A percentile compares a stretch with the other conserved stretches of the same genome.
Evolutionary conservation across 2,329 filamentous ascomycete species (phyloP).

Genomic region (Cryphonectria parasitica): DNA sequence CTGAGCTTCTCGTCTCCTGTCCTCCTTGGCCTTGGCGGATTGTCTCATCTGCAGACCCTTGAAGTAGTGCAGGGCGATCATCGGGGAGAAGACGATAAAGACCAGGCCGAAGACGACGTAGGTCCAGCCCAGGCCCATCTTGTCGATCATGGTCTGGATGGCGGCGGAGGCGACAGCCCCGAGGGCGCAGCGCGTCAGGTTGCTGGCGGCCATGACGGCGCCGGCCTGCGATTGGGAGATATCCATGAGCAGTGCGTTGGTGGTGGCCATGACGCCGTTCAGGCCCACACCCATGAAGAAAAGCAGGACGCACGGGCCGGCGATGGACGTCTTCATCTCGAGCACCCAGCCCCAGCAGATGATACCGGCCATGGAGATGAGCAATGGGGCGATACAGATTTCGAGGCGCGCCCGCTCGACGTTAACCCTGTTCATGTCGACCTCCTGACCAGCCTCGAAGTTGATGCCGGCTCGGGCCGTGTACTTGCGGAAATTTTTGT

Average conservation of each 20-base stretch:
- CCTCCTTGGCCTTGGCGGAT: conserved; percentile 15
- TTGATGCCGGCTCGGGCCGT: conserved; percentile 52
- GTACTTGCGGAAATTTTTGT: conserved; percentile 63
- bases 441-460: conserved; percentile 50
- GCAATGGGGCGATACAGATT: conserved; percentile 43
- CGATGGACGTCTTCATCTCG: conserved; percentile 42
- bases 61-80: conserved; percentile 16
- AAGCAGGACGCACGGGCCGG: conserved; percentile 45
- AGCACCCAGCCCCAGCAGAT: conserved; percentile 50
- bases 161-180: conserved; percentile 15
- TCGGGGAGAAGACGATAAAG: conserved; percentile 15
- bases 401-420: conserved; percentile 44
- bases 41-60: conserved; percentile 12
- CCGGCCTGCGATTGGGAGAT: conserved; percentile 15
- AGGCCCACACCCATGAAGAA: conserved; percentile 41
- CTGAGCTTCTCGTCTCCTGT: not conserved
- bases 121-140: conserved; percentile 19
- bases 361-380: conserved; percentile 48
- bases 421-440: conserved; percentile 41
- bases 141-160: conserved; percentile 22
- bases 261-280: conserved; percentile 24
- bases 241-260: conserved; percentile 20
- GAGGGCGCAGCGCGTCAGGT: conserved; percentile 18
- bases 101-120: conserved; percentile 18
- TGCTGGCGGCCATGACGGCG: conserved; percentile 22